Percentiles rank a stretch among this genome's conserved stretches.
These are phyloP conservation scores for Umbilicus rupestris DNA, from an alignment of 164 flowering plant species.

Conservation along the genomic window DNA sequence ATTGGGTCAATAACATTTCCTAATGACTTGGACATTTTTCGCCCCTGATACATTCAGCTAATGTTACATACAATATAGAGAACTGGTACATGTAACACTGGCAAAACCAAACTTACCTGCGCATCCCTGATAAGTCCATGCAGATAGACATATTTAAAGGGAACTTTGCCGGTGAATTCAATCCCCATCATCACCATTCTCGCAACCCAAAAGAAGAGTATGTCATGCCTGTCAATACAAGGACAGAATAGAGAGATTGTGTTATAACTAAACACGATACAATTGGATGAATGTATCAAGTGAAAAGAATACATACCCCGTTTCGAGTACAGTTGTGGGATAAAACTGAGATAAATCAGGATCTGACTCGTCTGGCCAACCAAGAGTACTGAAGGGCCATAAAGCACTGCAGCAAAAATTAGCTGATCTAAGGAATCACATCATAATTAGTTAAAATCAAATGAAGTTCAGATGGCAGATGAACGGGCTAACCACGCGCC, in stretches of 20 bases:
- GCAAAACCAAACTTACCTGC: constrained; percentile 38
- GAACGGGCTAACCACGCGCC: background rate
- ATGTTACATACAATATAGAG: background rate
- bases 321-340: constrained; percentile 90
- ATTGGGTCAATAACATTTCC: constrained; percentile 94
- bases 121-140: constrained; percentile 92
- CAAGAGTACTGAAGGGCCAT: constrained; percentile 98
- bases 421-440: background rate
- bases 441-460: background rate
- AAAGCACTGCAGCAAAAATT: constrained; percentile 39
- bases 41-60: constrained; percentile 44
- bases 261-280: background rate
- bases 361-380: constrained; percentile 86
- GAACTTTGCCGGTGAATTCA: constrained; percentile 82
- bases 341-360: constrained; percentile 66
- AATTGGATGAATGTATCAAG: constrained; percentile 4
- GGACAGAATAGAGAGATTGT: background rate
- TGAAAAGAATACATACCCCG: constrained; percentile 47
- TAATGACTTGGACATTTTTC: constrained; percentile 91
- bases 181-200: constrained; percentile 99
- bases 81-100: background rate
- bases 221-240: constrained; percentile 75
- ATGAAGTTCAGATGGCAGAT: background rate
- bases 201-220: constrained; percentile 98
- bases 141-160: constrained; percentile 72